A percentile compares a stretch with the other conserved stretches of the same genome.
Conservation (phyloP, 2,329 filamentous ascomycete genomes). For the Annulohypoxylon truncatum region DNA sequence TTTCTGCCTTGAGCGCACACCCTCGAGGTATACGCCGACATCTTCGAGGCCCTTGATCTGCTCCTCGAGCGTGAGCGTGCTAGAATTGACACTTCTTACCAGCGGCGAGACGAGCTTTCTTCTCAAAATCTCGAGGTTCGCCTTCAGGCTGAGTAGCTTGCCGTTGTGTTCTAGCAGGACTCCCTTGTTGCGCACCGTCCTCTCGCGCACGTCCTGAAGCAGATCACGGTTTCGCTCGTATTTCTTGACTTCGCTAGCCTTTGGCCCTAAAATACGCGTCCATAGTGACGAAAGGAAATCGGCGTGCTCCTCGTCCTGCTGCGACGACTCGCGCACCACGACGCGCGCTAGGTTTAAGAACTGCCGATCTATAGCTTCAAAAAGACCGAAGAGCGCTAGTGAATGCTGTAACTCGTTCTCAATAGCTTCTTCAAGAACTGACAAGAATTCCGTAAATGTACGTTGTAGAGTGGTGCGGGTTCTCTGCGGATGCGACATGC, state of each 20-base stretch:
- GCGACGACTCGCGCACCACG: conserved; percentile 84
- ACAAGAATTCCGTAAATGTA: conserved; percentile 88
- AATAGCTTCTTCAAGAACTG: conserved; percentile 89
- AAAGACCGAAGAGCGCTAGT: conserved; percentile 85
- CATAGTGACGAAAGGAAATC: conserved; percentile 87
- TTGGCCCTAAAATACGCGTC: conserved; percentile 84
- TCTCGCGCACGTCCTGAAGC: conserved; percentile 80
- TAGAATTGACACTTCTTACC: conserved; percentile 75
- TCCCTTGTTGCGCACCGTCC: conserved; percentile 88
- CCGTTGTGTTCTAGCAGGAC: conserved; percentile 88
- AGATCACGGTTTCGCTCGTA: conserved; percentile 90
- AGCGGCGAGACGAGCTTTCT: conserved; percentile 87
- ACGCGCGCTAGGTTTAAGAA: conserved; percentile 89
- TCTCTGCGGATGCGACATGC: conserved; percentile 82
- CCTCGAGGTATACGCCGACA: conserved; percentile 81
- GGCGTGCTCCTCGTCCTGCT: conserved; percentile 82
- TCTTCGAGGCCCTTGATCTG: conserved; percentile 86
- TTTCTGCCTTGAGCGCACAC: conserved; percentile 82
- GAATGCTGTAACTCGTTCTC: conserved; percentile 84
- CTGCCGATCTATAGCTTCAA: conserved; percentile 89
- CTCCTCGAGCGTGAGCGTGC: conserved; percentile 80
- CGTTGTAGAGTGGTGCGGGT: conserved; percentile 84
- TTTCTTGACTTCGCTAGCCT: conserved; percentile 81
- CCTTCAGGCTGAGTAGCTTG: conserved; percentile 83
- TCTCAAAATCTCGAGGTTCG: conserved; percentile 85